These are phyloP conservation scores for Pleurotus giganteus DNA, from an alignment of 768 basidiomycete species.

Conservation along the genomic window DNA sequence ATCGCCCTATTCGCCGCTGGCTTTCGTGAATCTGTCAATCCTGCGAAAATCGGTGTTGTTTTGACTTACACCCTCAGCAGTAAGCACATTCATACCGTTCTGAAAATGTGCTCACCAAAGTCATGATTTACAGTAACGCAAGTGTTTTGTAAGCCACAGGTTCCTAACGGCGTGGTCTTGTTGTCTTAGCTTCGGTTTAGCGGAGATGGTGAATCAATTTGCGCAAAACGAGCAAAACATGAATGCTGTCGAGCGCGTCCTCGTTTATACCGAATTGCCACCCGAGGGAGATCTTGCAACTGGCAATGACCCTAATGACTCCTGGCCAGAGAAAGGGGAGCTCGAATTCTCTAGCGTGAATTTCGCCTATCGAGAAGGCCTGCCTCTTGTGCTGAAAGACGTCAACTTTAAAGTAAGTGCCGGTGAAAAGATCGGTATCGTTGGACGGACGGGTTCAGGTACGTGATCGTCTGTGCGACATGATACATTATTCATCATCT, in stretches of 20 bases:
- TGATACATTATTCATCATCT: background rate
- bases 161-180: background rate
- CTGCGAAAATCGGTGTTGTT: conserved; percentile 62
- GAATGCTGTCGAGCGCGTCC: conserved; percentile 69
- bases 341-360: conserved; percentile 57
- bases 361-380: conserved; percentile 57
- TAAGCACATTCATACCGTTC: conserved; percentile 24
- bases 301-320: conserved; percentile 41
- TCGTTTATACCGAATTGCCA: conserved; percentile 65
- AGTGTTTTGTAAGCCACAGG: conserved; percentile 43
- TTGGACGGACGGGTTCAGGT: conserved; percentile 47
- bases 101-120: background rate
- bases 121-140: conserved; percentile 40
- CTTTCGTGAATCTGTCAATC: conserved; percentile 51
- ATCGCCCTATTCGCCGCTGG: conserved; percentile 70
- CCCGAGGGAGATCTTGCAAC: conserved; percentile 47
- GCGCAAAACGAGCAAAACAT: conserved; percentile 68
- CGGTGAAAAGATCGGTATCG: conserved; percentile 62
- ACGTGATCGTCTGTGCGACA: too few relatives aligned
- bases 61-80: conserved; percentile 53
- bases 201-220: conserved; percentile 53
- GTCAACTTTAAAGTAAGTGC: conserved; percentile 53
- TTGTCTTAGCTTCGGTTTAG: conserved; percentile 24
- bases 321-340: conserved; percentile 51
- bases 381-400: conserved; percentile 64